Conservation (phyloP, 164 flowering plant genomes). For the Amborella trichopoda region DNA sequence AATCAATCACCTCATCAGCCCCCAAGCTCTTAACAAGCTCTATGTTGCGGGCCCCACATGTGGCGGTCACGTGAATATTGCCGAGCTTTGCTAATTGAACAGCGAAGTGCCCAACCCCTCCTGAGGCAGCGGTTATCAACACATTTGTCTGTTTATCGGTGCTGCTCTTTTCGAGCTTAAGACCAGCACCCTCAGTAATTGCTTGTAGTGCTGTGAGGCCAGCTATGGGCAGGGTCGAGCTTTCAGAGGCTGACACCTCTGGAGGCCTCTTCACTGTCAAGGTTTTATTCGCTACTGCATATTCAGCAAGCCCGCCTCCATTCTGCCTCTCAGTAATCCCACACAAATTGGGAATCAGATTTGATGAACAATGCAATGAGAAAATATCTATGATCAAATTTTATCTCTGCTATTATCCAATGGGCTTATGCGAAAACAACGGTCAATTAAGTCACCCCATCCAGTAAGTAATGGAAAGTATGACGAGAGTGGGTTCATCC, state of each 20-base stretch:
- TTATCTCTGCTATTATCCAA: no score
- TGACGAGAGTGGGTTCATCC: no score
- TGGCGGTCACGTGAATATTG: constrained; percentile 25
- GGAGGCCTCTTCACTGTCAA: constrained; percentile 24
- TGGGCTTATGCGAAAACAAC: no score
- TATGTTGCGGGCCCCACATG: constrained; percentile 39
- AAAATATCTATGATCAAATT: no score
- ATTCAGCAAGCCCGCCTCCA: constrained; percentile 37
- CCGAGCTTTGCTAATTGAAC: constrained; percentile 35
- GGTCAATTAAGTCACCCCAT: no score
- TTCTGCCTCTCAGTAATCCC: constrained; percentile 17
- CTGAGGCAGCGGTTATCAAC: constrained; percentile 32
- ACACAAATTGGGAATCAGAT: no score
- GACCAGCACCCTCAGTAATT: constrained; percentile 16
- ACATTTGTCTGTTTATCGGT: constrained; percentile 15
- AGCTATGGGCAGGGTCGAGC: constrained; percentile 23
- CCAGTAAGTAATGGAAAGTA: no score
- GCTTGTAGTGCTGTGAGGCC: constrained; percentile 28
- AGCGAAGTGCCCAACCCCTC: constrained; percentile 35
- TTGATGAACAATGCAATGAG: no score
- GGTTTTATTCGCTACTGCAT: constrained; percentile 13
- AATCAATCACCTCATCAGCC: constrained; percentile 41
- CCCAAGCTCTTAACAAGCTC: constrained; percentile 32
- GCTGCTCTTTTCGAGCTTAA: constrained; percentile 18
- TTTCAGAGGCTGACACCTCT: constrained; percentile 24